phyloP scores from a whole-genome alignment of 1,284 basidiomycete species.

The Naganishia sp. region DNA sequence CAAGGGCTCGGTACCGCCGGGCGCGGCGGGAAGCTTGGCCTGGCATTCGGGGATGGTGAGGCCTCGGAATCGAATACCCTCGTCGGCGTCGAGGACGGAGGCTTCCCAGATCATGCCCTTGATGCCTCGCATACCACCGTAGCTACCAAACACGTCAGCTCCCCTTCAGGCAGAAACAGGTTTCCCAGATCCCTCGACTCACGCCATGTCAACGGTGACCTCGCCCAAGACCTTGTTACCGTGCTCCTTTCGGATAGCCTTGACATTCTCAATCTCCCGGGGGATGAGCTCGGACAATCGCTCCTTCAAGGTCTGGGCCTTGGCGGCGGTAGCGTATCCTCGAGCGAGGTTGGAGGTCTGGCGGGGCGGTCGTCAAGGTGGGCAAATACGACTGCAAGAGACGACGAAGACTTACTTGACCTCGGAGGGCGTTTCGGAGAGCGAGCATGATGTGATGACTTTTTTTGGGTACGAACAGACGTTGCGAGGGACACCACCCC shows the following conservation, averaged over 20 bases:
- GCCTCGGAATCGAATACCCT: constrained; percentile 94
- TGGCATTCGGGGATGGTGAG: constrained; percentile 90
- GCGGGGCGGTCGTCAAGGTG: neutral
- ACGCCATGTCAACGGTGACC: constrained; percentile 82
- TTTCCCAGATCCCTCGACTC: constrained; percentile 10
- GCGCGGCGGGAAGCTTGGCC: constrained; percentile 78
- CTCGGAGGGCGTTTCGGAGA: constrained; percentile 39
- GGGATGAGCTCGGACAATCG: constrained; percentile 88
- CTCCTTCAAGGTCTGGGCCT: constrained; percentile 71
- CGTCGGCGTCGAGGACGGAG: constrained; percentile 91
- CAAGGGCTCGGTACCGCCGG: constrained; percentile 84
- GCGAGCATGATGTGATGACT: constrained; percentile 37
- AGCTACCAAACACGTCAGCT: constrained; percentile 32
- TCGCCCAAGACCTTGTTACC: constrained; percentile 89
- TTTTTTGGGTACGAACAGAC: neutral
- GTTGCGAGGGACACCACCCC: neutral
- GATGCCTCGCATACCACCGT: constrained; percentile 86
- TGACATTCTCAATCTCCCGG: constrained; percentile 82
- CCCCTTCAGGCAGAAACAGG: neutral
- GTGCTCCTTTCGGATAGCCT: constrained; percentile 75
- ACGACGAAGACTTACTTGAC: constrained; percentile 35
- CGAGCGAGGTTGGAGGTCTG: constrained; percentile 24
- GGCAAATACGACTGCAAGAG: neutral
- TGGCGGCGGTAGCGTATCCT: constrained; percentile 30
- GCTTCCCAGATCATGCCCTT: constrained; percentile 84